Evolutionary conservation across 345 rosid genomes (phyloP).

Genomic region (Eucalyptus lansdowneana): DNA sequence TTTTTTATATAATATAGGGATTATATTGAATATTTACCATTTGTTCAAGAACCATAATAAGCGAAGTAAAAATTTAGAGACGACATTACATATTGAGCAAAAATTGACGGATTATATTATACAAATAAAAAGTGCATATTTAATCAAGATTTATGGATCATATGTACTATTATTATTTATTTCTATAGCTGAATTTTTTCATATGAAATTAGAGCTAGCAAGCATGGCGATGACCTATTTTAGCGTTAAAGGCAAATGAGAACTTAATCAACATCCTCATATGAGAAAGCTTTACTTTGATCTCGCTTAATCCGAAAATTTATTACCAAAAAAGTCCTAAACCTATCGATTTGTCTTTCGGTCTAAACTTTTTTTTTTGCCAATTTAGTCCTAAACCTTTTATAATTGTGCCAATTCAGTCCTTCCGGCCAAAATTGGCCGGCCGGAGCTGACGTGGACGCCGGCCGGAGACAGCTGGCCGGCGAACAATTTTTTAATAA

Average conservation of each 20-base stretch:
- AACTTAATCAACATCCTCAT: background rate
- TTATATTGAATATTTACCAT: background rate
- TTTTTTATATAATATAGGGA: background rate
- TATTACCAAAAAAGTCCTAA: too few relatives aligned
- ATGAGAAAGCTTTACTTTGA: too few relatives aligned
- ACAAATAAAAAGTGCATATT: background rate
- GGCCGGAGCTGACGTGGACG: too few relatives aligned
- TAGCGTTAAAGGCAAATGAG: background rate
- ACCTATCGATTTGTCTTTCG: too few relatives aligned
- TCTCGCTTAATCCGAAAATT: background rate
- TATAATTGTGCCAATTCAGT: too few relatives aligned
- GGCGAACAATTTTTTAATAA: too few relatives aligned
- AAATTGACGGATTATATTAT: accelerated
- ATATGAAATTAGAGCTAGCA: background rate
- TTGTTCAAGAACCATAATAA: background rate
- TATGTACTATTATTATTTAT: background rate
- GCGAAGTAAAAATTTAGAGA: background rate
- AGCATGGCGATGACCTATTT: background rate
- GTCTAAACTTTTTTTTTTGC: too few relatives aligned
- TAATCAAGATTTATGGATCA: background rate
- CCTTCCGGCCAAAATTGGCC: too few relatives aligned
- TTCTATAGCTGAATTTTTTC: background rate
- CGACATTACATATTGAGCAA: accelerated
- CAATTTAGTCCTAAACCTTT: too few relatives aligned
- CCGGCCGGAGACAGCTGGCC: too few relatives aligned